Evolutionary conservation across 495 filamentous ascomycete species (phyloP).

Genomic region (Penicillium lagena): DNA sequence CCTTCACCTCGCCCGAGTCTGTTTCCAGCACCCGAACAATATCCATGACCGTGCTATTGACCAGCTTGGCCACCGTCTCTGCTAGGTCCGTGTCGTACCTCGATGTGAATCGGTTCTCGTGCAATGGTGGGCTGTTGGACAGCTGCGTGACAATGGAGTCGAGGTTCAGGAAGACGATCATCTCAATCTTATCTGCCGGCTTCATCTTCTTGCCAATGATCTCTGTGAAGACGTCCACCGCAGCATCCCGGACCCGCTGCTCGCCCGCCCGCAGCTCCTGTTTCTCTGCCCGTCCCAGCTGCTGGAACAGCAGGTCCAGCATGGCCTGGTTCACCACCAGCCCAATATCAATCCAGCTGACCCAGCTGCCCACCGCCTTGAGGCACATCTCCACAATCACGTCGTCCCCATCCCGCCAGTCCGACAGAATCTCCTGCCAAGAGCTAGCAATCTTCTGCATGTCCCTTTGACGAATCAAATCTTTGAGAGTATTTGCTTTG

Average conservation of each 20-base stretch:
- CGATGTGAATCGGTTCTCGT: slow-evolving; percentile 67
- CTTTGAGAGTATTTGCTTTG: slow-evolving; percentile 78
- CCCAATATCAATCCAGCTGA: slow-evolving; percentile 95
- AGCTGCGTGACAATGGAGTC: slow-evolving; percentile 75
- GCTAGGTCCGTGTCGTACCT: slow-evolving; percentile 92
- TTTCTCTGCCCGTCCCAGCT: slow-evolving; percentile 55
- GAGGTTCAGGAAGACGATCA: slow-evolving; percentile 87
- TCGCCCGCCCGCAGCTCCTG: slow-evolving; percentile 46
- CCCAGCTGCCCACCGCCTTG: slow-evolving; percentile 87
- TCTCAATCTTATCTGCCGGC: slow-evolving; percentile 79
- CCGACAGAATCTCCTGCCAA: slow-evolving; percentile 84
- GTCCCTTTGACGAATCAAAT: slow-evolving; percentile 77
- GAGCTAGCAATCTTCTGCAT: slow-evolving; percentile 76
- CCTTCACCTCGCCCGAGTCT: slow-evolving; percentile 47
- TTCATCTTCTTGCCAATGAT: slow-evolving; percentile 98
- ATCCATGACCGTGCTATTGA: slow-evolving; percentile 81
- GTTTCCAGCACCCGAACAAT: slow-evolving; percentile 71
- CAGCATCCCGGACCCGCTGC: slow-evolving; percentile 75
- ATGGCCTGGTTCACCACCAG: slow-evolving; percentile 85
- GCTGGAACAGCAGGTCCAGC: slow-evolving; percentile 74
- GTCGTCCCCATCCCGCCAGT: slow-evolving; percentile 71
- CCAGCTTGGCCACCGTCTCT: slow-evolving; percentile 90
- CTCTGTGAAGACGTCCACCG: slow-evolving; percentile 88
- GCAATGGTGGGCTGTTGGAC: slow-evolving; percentile 69
- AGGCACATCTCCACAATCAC: slow-evolving; percentile 77